Base-by-base conservation (phyloP, 257 asterid genomes). In the Petunia secreta region DNA sequence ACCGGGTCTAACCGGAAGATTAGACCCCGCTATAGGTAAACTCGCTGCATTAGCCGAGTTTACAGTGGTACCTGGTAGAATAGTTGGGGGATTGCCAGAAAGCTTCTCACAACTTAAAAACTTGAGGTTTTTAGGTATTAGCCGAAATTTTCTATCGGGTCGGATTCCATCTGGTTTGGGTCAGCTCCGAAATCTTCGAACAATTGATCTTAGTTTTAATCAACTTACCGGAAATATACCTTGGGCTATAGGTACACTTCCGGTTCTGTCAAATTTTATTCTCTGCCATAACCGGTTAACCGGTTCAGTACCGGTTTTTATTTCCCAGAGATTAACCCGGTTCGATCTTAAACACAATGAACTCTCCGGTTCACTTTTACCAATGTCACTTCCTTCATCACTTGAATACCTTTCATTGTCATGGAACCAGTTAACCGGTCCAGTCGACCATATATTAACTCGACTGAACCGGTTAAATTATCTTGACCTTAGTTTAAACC, bases 141-240 rank as follows among this genome's bases (percentile, higher is more conserved):
- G 97, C 84, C 89, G 96, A 54, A 94, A 94, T 81, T 91, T 85
- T 36, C 63, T 94, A 82, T 85, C 96, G 84, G 98, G 97, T 1
- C 82, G 75, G 14, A 88, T 94, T 52, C 98, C 98, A 62, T 90
- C 90, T 13, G 80, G 82, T 39, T 80, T 94, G 0, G 93, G 96
- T n/a, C 80, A 88, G 84, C 91, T 94, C 74, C 91, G 86, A 10
- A 80, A 90, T 6, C 75, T 94, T 15, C 89, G 82, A 60, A 92
- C 97, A 1, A 91, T 94, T 50, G 98, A 94, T 84, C 93, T 94
- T 13, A 91, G 98, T 81, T 94, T 84, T 87, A 94, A 94, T 75
- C 94, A 83, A 65, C 80, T 94, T 36, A 62, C 86, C 41, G 97
- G 97, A 5, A 81, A 77, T 5, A 85, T 94, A 3, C 95, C 97